Percentiles rank a stretch among this genome's conserved stretches.
Evolutionary conservation across 176 grass and related monocot genomes (phyloP).

Genomic region (Tillandsia fasciculata): DNA sequence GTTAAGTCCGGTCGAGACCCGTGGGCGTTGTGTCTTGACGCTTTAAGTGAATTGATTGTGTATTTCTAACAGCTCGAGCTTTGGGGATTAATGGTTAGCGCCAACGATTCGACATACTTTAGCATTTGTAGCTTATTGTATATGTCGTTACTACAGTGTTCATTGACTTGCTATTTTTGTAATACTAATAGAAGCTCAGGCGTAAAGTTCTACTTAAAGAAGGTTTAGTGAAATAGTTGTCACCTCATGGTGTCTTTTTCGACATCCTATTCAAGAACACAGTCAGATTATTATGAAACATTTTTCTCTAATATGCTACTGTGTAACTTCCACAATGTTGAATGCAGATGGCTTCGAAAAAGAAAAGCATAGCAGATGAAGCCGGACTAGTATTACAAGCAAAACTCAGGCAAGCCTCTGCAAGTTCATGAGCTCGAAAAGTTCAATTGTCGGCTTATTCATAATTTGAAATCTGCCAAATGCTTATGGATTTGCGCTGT

Average conservation of each 20-base stretch:
- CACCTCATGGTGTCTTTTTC: neutral
- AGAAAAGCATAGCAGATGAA: slow-evolving; percentile 78
- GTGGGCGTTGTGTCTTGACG: no score
- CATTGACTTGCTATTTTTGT: no score
- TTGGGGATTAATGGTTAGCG: no score
- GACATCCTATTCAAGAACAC: neutral
- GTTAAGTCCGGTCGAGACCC: no score
- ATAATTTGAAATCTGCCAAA: neutral
- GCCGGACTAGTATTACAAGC: slow-evolving; percentile 43
- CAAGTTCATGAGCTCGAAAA: slow-evolving; percentile 34
- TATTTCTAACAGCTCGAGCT: no score
- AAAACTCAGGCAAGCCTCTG: slow-evolving; percentile 59
- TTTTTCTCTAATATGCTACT: neutral
- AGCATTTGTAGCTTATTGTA: no score
- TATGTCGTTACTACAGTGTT: no score
- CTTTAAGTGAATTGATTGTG: no score
- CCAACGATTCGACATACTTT: no score
- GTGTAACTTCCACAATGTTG: neutral
- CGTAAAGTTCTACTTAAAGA: no score
- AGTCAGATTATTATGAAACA: neutral
- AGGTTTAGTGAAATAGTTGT: no score
- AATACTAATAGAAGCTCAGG: no score
- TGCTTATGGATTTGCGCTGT: slow-evolving; percentile 3
- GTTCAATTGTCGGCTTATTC: neutral
- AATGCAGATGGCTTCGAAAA: slow-evolving; percentile 76